Base-by-base conservation (phyloP, 345 rosid species). In the Mallotus nudiflorus region DNA sequence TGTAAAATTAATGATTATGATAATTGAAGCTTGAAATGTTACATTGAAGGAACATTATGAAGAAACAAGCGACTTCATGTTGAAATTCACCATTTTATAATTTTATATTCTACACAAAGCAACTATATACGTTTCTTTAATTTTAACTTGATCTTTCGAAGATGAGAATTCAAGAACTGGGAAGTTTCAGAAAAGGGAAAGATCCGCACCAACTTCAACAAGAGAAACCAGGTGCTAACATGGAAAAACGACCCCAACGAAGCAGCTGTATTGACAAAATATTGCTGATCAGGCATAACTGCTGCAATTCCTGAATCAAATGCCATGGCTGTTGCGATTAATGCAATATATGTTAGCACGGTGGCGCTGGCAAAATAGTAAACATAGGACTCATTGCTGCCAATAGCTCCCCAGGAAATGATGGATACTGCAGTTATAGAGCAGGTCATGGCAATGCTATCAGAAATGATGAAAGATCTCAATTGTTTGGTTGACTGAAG, bases 361-460 rank as follows among this genome's bases (percentile, higher is more conserved):
- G 37, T 29, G 0, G 63, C 63, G 29, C 25, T 58, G 15, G 44
- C 63, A 29, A 58, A 31, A 40, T 28, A 58, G 40, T 58, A 58
- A 58, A 58, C 63, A 58, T 58, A 58, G 40, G 40, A 58, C 40
- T 15, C 63, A 11, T 58, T 37, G 8, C 35, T 58, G 35, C n/a
- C 31, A 7, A 58, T 19, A 28, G 22, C 63, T 28, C 63, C 63
- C 63, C 42, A 58, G 19, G 29, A 58, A 29, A 29, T 28, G 19
- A 58, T 9, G 63, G 40, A 58, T 2, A 40, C 63, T 58, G 63
- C 44, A 19, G n/a, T n/a, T 58, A 58, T 18, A 20, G 63, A 58
- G 63, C 63, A 27, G 20, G 40, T 33, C 63, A 58, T 58, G 63
- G 63, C 63, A 58, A 58, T 58, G 5, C 39, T 33, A 40, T 58